These are phyloP conservation scores for Tylopilus plumbeoviolaceoides DNA, from an alignment of 768 basidiomycete species.

Conservation along the genomic window DNA sequence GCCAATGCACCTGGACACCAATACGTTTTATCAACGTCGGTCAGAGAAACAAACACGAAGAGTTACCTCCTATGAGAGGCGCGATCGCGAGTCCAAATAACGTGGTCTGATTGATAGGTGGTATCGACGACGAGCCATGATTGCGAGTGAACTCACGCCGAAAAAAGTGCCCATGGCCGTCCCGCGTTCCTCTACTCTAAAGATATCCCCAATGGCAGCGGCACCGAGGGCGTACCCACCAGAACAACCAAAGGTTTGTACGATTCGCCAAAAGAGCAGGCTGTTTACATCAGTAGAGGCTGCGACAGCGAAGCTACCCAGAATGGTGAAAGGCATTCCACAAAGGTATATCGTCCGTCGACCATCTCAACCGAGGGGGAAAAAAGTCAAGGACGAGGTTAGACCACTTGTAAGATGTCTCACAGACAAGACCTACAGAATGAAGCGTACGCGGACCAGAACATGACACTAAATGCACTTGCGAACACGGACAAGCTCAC, in stretches of 20 bases:
- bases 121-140: not conserved
- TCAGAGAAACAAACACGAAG: not conserved
- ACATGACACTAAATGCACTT: constrained; percentile 41
- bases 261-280: constrained; percentile 57
- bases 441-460: constrained; percentile 50
- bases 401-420: not conserved
- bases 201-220: constrained; percentile 65
- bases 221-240: constrained; percentile 53
- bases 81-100: constrained; percentile 61
- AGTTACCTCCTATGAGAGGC: constrained; percentile 51
- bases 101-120: constrained; percentile 31
- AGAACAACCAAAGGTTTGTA: constrained; percentile 64
- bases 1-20: constrained; percentile 40
- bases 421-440: constrained; percentile 37
- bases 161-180: constrained; percentile 58
- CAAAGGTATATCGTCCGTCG: constrained; percentile 55
- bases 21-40: not conserved
- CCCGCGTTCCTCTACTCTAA: constrained; percentile 57
- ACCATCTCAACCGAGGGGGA: constrained; percentile 46
- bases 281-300: constrained; percentile 36
- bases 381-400: not conserved
- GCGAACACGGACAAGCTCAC: constrained; percentile 50
- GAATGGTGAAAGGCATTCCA: constrained; percentile 53
- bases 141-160: constrained; percentile 33
- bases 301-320: constrained; percentile 61